These are phyloP conservation scores for Fusarium sp. DNA, from an alignment of 2,329 filamentous ascomycete genomes.

Conservation along the genomic window DNA sequence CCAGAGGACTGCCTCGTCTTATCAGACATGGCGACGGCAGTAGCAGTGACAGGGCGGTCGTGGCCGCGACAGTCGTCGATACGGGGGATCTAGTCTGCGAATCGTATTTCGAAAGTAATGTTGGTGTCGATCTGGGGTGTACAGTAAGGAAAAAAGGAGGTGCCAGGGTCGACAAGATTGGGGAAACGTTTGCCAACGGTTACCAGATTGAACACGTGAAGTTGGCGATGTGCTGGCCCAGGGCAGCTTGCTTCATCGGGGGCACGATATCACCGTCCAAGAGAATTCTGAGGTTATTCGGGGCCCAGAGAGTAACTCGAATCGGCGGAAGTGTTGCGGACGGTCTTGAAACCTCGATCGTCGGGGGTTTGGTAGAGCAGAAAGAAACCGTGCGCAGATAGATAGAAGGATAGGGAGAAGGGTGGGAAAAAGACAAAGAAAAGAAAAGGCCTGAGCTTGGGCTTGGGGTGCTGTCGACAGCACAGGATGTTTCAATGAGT, in stretches of 20 bases:
- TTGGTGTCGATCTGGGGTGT: constrained; percentile 27
- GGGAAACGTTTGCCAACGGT: constrained; percentile 14
- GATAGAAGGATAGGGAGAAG: constrained; percentile 15
- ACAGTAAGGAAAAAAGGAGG: constrained; percentile 23
- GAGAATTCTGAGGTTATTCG: constrained; percentile 27
- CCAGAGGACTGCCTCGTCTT: constrained; percentile 84
- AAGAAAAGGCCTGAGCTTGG: constrained; percentile 27
- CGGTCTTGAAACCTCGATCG: constrained; percentile 41
- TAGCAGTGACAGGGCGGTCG: constrained; percentile 38
- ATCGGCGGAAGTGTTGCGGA: constrained; percentile 29
- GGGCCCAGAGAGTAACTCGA: constrained; percentile 28
- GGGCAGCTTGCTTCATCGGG: constrained; percentile 58
- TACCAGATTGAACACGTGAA: constrained; percentile 52
- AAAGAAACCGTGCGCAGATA: constrained; percentile 11
- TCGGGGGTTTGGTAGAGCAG: constrained; percentile 24
- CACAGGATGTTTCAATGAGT: constrained; percentile 30
- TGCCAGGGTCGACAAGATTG: constrained; percentile 17
- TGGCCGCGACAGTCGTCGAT: constrained; percentile 39
- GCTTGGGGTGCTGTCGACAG: constrained; percentile 8
- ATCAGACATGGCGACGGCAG: constrained; percentile 69
- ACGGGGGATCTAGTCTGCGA: constrained; percentile 27
- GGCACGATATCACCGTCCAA: constrained; percentile 35
- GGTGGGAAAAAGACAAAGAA: constrained; percentile 26
- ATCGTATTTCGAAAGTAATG: constrained; percentile 37
- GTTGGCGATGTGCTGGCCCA: constrained; percentile 53